These are phyloP conservation scores for Ceraceosorus guamensis DNA, from an alignment of 1,284 basidiomycete genomes.

Conservation along the genomic window DNA sequence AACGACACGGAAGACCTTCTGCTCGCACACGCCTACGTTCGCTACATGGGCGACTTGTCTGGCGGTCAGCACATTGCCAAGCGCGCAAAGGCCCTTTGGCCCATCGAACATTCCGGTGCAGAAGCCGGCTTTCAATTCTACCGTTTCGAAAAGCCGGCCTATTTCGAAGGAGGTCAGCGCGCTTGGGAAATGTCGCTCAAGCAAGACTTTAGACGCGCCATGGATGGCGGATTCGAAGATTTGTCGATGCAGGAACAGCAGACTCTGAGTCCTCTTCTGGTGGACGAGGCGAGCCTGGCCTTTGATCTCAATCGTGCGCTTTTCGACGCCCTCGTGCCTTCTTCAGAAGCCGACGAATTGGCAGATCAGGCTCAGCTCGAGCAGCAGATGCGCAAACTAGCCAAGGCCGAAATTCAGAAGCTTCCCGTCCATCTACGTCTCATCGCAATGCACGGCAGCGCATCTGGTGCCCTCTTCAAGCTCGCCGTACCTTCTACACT, in stretches of 20 bases:
- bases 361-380: no score
- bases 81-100: constrained; percentile 62
- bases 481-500: no score
- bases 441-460: no score
- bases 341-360: not conserved
- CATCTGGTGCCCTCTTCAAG: no score
- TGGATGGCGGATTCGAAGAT: constrained; percentile 59
- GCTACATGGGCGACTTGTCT: constrained; percentile 76
- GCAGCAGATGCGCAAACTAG: no score
- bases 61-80: constrained; percentile 70
- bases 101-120: constrained; percentile 50
- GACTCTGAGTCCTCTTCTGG: not conserved
- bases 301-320: constrained; percentile 10
- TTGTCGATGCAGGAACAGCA: no score
- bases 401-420: no score
- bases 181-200: constrained; percentile 59
- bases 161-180: constrained; percentile 40
- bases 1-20: constrained; percentile 56
- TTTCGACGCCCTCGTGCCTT: constrained; percentile 7
- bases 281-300: constrained; percentile 6
- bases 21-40: constrained; percentile 71
- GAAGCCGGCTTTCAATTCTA: constrained; percentile 64
- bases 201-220: constrained; percentile 66
- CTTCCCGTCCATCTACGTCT: no score
- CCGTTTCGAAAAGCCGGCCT: constrained; percentile 56